Evolutionary conservation across 176 grass and related monocot genomes (phyloP), one percentile per base, ranked within the genome.

Genomic region (Dactylis glomerata): DNA sequence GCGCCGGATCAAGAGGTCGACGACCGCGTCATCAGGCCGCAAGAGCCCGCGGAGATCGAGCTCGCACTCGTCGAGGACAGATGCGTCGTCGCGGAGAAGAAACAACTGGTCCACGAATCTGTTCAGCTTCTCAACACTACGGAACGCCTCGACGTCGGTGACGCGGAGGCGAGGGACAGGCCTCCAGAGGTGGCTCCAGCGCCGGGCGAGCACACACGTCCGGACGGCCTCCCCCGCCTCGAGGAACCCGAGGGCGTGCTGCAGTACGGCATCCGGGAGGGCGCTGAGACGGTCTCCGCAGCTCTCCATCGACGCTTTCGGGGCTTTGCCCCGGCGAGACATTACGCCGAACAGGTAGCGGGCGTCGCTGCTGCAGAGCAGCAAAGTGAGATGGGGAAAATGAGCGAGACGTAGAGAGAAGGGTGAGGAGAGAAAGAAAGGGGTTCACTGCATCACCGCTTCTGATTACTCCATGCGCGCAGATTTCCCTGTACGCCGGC

Each of bases 121-220:
- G 68, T 27, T 24, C 38, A 71, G 68, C 68, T 42, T 24, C 68
- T 34, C 31, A 17, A 66, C 31, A 19, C 63, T 22, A 16, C 63
- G 31, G 33, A 66, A 24, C 0, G 68, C 38, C 10, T 71, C 22
- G 22, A 42, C 20, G 68, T 71, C 36, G 38, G 37, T 42, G 68
- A 71, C 8, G 68, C 37, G 68, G 20, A 71, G 68, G 36, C 68
- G 38, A 16, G 68, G 67, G 11, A 27, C 36, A 30, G 31, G 49
- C 49, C 73, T 76, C 73, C 70, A 73, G 42, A 73, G 3, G 24
- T 73, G 70, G 24, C 24, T 41, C 70, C 70, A 73, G 42, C 24
- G 70, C 4, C 42, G 14, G 42, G 70, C 15, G 42, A 73, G 70
- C 42, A 73, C 24, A 3, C 70, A 73, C 24, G 70, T 73, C 49